Evolutionary conservation across 2,329 filamentous ascomycete genomes (phyloP).

Genomic region (Aureobasidium musti): DNA sequence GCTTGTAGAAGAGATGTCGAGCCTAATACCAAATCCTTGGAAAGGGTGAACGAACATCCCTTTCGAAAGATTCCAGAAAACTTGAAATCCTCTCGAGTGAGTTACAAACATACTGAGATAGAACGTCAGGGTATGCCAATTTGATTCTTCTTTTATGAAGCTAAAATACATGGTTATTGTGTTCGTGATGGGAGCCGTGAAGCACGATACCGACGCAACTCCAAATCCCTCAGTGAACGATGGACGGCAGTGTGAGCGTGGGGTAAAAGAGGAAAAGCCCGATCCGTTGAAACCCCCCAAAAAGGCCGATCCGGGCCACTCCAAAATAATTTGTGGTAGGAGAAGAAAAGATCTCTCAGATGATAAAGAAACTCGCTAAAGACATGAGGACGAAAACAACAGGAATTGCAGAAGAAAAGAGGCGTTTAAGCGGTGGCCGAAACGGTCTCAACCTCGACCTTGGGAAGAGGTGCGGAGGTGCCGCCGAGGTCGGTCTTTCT

Average conservation of each 20-base stretch:
- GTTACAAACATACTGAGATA: no score
- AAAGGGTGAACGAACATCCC: no score
- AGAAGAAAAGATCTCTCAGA: background rate
- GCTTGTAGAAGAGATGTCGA: no score
- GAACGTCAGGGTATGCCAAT: constrained; percentile 5
- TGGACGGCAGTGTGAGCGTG: constrained; percentile 11
- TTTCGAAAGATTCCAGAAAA: no score
- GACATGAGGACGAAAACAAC: constrained; percentile 24
- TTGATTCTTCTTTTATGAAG: constrained; percentile 11
- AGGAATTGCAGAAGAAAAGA: background rate
- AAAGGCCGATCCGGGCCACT: constrained; percentile 19
- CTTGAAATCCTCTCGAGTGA: no score
- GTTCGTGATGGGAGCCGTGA: constrained; percentile 13
- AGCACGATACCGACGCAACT: constrained; percentile 1
- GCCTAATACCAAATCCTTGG: no score
- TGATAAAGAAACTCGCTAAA: constrained; percentile 24
- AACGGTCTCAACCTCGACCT: constrained; percentile 62
- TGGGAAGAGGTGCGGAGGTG: constrained; percentile 68
- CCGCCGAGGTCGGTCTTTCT: constrained; percentile 74
- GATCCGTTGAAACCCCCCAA: background rate
- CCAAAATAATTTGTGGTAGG: constrained; percentile 20
- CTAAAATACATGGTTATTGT: constrained; percentile 22
- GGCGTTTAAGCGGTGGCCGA: constrained; percentile 32
- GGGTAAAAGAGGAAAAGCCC: constrained; percentile 1
- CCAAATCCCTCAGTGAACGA: background rate